Percentiles rank a stretch among this genome's conserved stretches.
These are phyloP conservation scores for Danielia reshetovae DNA, from an alignment of 805 yeast species.

Conservation along the genomic window DNA sequence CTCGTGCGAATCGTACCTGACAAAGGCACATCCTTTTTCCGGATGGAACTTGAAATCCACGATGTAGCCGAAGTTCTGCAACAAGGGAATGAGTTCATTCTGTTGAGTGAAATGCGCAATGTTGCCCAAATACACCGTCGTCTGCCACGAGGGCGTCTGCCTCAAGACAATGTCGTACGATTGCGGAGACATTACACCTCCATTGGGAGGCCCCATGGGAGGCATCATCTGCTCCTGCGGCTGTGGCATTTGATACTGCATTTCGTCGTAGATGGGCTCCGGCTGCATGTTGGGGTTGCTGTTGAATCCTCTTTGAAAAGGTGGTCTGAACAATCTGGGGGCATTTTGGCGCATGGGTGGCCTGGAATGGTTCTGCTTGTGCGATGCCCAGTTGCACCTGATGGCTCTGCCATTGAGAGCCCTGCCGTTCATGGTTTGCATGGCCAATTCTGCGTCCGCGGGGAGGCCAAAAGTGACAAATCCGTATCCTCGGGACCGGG, in stretches of 20 bases:
- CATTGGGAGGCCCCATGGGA: slow-evolving; percentile 1
- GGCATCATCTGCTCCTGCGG: slow-evolving; percentile 2
- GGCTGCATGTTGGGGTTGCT: neutral
- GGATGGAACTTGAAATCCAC: slow-evolving; percentile 77
- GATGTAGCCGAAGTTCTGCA: slow-evolving; percentile 78
- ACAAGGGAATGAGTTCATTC: slow-evolving; percentile 64
- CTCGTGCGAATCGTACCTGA: slow-evolving; percentile 81
- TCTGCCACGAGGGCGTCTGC: slow-evolving; percentile 79
- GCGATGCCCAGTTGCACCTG: slow-evolving; percentile 87
- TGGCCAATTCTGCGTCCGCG: slow-evolving; percentile 70
- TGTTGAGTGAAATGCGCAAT: slow-evolving; percentile 74
- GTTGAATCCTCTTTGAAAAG: neutral
- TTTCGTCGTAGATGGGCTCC: neutral
- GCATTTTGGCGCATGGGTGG: slow-evolving; percentile 3
- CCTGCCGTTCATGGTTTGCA: slow-evolving; percentile 70
- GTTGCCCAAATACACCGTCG: slow-evolving; percentile 85
- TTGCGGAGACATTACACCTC: slow-evolving; percentile 44
- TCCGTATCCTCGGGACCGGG: slow-evolving; percentile 88
- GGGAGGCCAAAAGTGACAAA: slow-evolving; percentile 71
- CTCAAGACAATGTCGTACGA: slow-evolving; percentile 67
- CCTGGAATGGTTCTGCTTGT: slow-evolving; percentile 40
- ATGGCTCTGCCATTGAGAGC: slow-evolving; percentile 70
- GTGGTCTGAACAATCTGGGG: slow-evolving; percentile 5
- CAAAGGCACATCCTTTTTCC: slow-evolving; percentile 85
- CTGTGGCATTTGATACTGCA: slow-evolving; percentile 4